Percentiles rank a stretch among this genome's conserved stretches.
Conservation (phyloP, 2,329 filamentous ascomycete genomes). For the Botrytis deweyae region DNA sequence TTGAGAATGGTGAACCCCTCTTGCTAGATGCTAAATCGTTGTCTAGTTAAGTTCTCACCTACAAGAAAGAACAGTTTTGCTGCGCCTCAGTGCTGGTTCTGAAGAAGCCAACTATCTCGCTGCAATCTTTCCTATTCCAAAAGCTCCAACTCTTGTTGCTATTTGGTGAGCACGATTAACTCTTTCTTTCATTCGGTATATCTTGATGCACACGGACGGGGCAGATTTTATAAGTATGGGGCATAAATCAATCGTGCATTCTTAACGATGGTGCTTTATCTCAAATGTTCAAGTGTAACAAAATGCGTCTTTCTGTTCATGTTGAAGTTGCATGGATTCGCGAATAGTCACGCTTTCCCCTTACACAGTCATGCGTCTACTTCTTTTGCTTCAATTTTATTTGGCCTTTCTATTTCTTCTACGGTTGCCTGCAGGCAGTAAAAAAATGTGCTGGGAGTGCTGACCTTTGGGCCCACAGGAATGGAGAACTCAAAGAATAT, state of each 20-base stretch:
- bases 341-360: no score
- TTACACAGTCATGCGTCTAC: background rate
- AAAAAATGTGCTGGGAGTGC: background rate
- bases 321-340: background rate
- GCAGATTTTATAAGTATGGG: background rate
- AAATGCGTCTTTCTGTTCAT: background rate
- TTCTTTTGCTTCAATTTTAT: background rate
- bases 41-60: slow-evolving; percentile 57
- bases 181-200: slow-evolving; percentile 6
- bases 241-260: background rate
- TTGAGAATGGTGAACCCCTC: background rate
- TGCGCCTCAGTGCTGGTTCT: slow-evolving; percentile 70
- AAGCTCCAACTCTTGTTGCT: slow-evolving; percentile 74
- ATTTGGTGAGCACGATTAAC: slow-evolving; percentile 58
- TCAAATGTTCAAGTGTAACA: background rate
- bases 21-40: slow-evolving; percentile 6
- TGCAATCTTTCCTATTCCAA: slow-evolving; percentile 78
- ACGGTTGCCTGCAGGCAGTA: background rate
- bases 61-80: slow-evolving; percentile 61
- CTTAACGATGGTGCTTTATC: background rate
- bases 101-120: slow-evolving; percentile 79
- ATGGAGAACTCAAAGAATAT: slow-evolving; percentile 76
- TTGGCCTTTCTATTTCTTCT: background rate
- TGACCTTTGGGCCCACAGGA: slow-evolving; percentile 45
- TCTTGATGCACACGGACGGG: background rate